Evolutionary conservation across 2,329 filamentous ascomycete species (phyloP), one percentile per base, ranked within the genome.

Genomic region (Calonectria pteridis): DNA sequence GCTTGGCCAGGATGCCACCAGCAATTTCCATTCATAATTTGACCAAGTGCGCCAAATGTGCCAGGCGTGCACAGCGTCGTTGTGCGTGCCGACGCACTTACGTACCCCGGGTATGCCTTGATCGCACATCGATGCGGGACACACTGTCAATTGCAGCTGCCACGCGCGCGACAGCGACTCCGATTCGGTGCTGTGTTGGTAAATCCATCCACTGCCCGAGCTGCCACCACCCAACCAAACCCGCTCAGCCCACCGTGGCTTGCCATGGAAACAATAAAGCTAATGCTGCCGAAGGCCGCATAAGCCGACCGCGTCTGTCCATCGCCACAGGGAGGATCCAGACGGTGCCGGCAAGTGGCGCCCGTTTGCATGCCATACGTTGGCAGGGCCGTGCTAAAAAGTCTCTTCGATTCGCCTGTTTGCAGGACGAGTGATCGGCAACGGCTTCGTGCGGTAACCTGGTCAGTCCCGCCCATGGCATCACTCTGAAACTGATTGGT

Each of bases 331-430:
- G 65, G 55, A 70, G 71, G 68, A 72, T 67, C 46, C 50, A 46
- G 40, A 53, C 33, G 37, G 26, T 50, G 33, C 63, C 55, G 26
- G 49, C 35, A 43, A 50, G 76, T 79, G 78, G 74, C 77, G 72
- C 73, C 71, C 73, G 70, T 78, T 74, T 77, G 69, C 77, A 77
- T 78, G 58, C 78, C 78, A 78, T 69, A 77, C 67, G 49, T 72
- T 26, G 72, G 67, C 73, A 66, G 72, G 67, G 6, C 43, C 64
- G 73, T 71, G 69, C 68, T 63, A 73, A 64, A 65, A 77, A 62
- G 49, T 40, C 67, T 74, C 64, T 65, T 76, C 73, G 72, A 69
- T 67, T 64, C 51, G 58, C 66, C 73, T 40, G 51, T 31, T 63
- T 65, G 59, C 43, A 33, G 37, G 66, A 16, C 55, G 31, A 69